phyloP scores from a whole-genome alignment of 2,329 filamentous ascomycete species.

The Penicillium sp. region DNA sequence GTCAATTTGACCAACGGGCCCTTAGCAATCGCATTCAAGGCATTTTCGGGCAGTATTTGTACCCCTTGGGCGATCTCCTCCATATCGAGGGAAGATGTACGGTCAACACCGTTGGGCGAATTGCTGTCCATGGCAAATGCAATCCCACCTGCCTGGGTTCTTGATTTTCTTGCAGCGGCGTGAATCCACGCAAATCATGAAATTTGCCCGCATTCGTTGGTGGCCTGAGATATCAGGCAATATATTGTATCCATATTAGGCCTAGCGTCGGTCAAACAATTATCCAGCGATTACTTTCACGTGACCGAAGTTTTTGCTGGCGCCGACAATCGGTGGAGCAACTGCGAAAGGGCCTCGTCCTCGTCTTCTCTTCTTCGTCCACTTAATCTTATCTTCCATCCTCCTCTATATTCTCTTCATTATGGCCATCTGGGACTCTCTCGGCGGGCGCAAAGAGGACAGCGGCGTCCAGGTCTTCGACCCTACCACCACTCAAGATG shows the following conservation, averaged over 20 bases:
- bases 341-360: slow-evolving; percentile 29
- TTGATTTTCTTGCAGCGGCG: slow-evolving; percentile 20
- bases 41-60: slow-evolving; percentile 40
- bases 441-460: slow-evolving; percentile 63
- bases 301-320: slow-evolving; percentile 47
- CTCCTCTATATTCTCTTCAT: slow-evolving; percentile 23
- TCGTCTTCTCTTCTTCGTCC: too few relatives aligned
- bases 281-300: slow-evolving; percentile 33
- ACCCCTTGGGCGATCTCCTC: slow-evolving; percentile 39
- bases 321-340: slow-evolving; percentile 27
- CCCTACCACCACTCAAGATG: slow-evolving; percentile 74
- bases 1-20: slow-evolving; percentile 41
- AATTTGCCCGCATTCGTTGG: slow-evolving; percentile 25
- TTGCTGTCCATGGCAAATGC: slow-evolving; percentile 28
- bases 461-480: slow-evolving; percentile 67
- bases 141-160: slow-evolving; percentile 19
- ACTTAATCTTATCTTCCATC: slow-evolving; percentile 30
- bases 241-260: slow-evolving; percentile 21
- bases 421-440: slow-evolving; percentile 65
- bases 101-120: slow-evolving; percentile 14
- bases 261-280: slow-evolving; percentile 31
- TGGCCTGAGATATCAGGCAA: slow-evolving; percentile 28
- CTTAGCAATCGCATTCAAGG: slow-evolving; percentile 38
- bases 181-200: not conserved
- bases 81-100: slow-evolving; percentile 27